phyloP scores from a whole-genome alignment of 768 basidiomycete genomes.

The Gloeostereum incarnatum region DNA sequence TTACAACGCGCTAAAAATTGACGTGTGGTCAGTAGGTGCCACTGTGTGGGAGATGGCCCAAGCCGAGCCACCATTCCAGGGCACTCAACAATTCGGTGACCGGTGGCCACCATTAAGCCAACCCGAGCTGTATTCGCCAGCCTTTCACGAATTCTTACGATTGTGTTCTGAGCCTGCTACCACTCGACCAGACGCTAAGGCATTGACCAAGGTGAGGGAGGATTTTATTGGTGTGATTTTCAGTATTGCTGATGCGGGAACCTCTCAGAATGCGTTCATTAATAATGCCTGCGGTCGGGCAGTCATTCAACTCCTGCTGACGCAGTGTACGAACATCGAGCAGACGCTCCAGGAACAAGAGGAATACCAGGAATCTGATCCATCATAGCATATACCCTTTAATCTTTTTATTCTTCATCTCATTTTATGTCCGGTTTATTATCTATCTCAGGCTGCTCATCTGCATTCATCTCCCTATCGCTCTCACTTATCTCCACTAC shows the following conservation, averaged over 20 bases:
- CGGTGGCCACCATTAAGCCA: slow-evolving; percentile 58
- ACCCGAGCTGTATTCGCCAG: slow-evolving; percentile 52
- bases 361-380: slow-evolving; percentile 3
- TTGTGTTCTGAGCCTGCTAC: slow-evolving; percentile 54
- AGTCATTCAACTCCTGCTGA: slow-evolving; percentile 58
- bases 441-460: too few relatives aligned
- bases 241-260: slow-evolving; percentile 3
- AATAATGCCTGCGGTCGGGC: slow-evolving; percentile 59
- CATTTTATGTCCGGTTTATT: too few relatives aligned
- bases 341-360: slow-evolving; percentile 24
- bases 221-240: slow-evolving; percentile 3
- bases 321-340: slow-evolving; percentile 63
- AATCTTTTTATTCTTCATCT: too few relatives aligned
- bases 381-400: too few relatives aligned
- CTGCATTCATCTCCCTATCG: too few relatives aligned
- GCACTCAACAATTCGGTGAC: slow-evolving; percentile 43
- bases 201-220: slow-evolving; percentile 46
- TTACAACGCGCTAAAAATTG: slow-evolving; percentile 68
- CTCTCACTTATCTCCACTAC: too few relatives aligned
- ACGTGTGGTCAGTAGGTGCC: slow-evolving; percentile 76
- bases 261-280: slow-evolving; percentile 48
- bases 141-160: slow-evolving; percentile 66
- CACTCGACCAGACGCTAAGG: slow-evolving; percentile 44
- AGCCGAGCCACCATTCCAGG: slow-evolving; percentile 63
- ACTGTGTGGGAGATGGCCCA: slow-evolving; percentile 81